phyloP scores from a whole-genome alignment of 495 filamentous ascomycete species.

The Xylaria flabelliformis region DNA sequence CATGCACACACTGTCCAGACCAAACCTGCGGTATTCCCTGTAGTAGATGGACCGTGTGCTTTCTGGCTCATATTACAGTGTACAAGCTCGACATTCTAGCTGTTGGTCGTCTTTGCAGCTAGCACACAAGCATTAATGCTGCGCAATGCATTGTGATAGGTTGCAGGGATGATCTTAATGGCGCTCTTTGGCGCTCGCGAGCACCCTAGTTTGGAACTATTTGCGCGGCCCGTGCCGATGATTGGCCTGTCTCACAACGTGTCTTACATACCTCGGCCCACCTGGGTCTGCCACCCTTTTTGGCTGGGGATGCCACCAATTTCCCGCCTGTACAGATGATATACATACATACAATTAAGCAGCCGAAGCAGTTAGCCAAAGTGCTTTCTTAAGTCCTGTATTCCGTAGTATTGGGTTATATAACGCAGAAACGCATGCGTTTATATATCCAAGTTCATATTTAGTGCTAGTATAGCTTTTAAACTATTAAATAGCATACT shows the following conservation, averaged over 20 bases:
- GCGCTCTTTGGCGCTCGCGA: background rate
- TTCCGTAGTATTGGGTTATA: no score
- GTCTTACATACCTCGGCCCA: no score
- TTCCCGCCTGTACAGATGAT: no score
- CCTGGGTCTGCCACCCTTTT: no score
- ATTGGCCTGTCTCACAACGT: conserved; percentile 11
- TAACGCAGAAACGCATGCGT: no score
- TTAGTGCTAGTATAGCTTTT: no score
- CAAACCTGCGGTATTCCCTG: background rate
- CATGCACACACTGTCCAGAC: background rate
- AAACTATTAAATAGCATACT: no score
- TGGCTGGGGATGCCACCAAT: no score
- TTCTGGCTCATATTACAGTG: background rate
- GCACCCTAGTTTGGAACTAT: background rate
- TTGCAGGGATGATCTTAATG: background rate
- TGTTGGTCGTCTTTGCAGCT: background rate
- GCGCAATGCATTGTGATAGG: background rate
- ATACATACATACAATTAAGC: no score
- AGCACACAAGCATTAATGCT: background rate
- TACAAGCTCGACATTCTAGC: background rate
- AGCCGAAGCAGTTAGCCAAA: no score
- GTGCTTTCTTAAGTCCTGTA: no score
- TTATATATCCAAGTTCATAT: no score
- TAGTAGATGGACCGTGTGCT: background rate
- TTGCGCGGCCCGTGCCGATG: background rate